Evolutionary conservation across 768 basidiomycete genomes (phyloP).

Genomic region (Serendipita sp.): DNA sequence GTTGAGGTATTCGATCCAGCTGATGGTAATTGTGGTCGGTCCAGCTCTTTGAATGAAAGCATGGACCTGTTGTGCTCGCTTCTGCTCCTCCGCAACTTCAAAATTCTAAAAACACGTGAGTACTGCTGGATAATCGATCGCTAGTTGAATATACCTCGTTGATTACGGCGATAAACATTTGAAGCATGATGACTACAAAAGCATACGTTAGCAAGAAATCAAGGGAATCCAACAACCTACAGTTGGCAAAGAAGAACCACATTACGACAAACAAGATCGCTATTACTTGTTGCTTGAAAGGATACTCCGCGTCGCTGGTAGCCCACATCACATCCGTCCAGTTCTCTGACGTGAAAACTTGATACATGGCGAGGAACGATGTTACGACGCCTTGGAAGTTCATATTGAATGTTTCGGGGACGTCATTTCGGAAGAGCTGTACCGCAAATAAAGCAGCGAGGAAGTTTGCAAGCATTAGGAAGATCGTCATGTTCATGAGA

Average conservation of each 20-base stretch:
- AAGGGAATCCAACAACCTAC: constrained; percentile 30
- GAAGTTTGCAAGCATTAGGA: constrained; percentile 76
- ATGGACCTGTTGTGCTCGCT: constrained; percentile 63
- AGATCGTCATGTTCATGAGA: constrained; percentile 79
- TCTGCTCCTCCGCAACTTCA: constrained; percentile 76
- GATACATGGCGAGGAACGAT: constrained; percentile 71
- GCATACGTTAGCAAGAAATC: background rate
- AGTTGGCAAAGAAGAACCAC: constrained; percentile 89
- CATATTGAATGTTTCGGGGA: constrained; percentile 34
- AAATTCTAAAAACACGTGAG: constrained; percentile 40
- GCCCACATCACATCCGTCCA: constrained; percentile 69
- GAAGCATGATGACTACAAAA: constrained; percentile 62
- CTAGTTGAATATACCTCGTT: constrained; percentile 39
- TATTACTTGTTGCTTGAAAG: constrained; percentile 51
- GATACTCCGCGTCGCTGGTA: constrained; percentile 41
- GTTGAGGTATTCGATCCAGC: constrained; percentile 65
- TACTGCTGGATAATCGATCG: background rate
- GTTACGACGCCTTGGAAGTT: constrained; percentile 75
- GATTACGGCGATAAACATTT: constrained; percentile 96
- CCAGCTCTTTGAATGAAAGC: constrained; percentile 33
- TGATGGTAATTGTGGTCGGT: constrained; percentile 22
- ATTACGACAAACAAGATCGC: constrained; percentile 53
- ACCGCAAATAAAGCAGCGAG: constrained; percentile 68
- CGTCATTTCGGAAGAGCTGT: constrained; percentile 76
- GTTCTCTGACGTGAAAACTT: constrained; percentile 86